A percentile compares a stretch with the other conserved stretches of the same genome.
These are phyloP conservation scores for Urtica urens DNA, from an alignment of 306 rosid genomes.

Conservation along the genomic window DNA sequence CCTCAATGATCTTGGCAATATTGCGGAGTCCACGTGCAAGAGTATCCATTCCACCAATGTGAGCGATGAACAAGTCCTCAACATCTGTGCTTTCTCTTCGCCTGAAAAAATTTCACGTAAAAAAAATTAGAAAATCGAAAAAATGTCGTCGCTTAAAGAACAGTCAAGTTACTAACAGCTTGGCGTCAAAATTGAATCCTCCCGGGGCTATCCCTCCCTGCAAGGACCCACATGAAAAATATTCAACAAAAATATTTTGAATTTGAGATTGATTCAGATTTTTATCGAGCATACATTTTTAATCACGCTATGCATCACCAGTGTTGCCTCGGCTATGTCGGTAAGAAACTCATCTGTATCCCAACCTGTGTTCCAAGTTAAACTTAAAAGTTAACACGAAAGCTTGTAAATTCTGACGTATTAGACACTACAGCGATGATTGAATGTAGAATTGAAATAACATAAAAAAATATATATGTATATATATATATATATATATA, in stretches of 20 bases:
- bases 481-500: no score
- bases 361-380: constrained; percentile 57
- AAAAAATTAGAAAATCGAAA: constrained; percentile 1
- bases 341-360: constrained; percentile 94
- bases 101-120: constrained; percentile 31
- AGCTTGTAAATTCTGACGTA: neutral
- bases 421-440: neutral
- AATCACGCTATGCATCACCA: constrained; percentile 77
- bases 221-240: neutral
- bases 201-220: constrained; percentile 94
- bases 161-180: constrained; percentile 45
- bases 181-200: constrained; percentile 97
- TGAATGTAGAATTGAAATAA: neutral
- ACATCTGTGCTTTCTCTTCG: constrained; percentile 97
- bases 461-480: neutral
- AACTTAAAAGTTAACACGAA: neutral
- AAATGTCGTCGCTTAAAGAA: no score
- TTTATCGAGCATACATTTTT: constrained; percentile 42
- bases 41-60: constrained; percentile 79
- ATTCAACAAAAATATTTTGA: neutral
- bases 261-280: neutral
- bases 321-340: constrained; percentile 77
- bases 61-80: constrained; percentile 91
- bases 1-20: constrained; percentile 73
- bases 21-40: constrained; percentile 83